These are phyloP conservation scores for Aphanomyces stellatus DNA, from an alignment of 352 stramenopile genomes.

Conservation along the genomic window DNA sequence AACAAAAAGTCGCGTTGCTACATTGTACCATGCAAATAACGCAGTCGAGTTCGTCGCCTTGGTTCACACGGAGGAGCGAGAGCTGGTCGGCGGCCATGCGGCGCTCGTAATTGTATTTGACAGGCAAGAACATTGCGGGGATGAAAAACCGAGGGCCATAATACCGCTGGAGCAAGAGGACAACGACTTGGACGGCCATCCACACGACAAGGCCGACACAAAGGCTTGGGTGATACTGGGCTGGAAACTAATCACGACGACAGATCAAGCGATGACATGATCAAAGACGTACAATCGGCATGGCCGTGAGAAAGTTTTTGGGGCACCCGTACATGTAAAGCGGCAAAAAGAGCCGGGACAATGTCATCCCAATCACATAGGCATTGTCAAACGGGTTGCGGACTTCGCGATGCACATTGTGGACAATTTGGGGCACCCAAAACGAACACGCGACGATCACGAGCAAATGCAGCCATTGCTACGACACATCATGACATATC, in stretches of 20 bases:
- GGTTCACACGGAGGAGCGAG: slow-evolving; percentile 43
- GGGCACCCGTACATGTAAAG: slow-evolving; percentile 94
- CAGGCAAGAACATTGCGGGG: slow-evolving; percentile 89
- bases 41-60: slow-evolving; percentile 67
- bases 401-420: slow-evolving; percentile 92
- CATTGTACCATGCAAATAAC: slow-evolving; percentile 70
- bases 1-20: too few relatives aligned
- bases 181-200: slow-evolving; percentile 87
- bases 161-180: slow-evolving; percentile 88
- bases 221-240: slow-evolving; percentile 48
- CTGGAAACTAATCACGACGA: slow-evolving; percentile 46
- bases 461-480: slow-evolving; percentile 83
- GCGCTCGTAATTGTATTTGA: slow-evolving; percentile 97
- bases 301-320: slow-evolving; percentile 88
- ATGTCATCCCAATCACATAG: slow-evolving; percentile 94
- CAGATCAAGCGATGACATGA: neutral
- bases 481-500: slow-evolving; percentile 2
- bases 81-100: slow-evolving; percentile 60
- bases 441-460: slow-evolving; percentile 96
- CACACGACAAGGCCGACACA: slow-evolving; percentile 82
- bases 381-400: slow-evolving; percentile 90
- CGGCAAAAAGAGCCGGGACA: slow-evolving; percentile 88
- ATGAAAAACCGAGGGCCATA: slow-evolving; percentile 95
- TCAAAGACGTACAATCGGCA: slow-evolving; percentile 55
- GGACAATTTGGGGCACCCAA: slow-evolving; percentile 97